Evolutionary conservation across 2,329 filamentous ascomycete genomes (phyloP).

Genomic region (Pseudogymnoascus sp.): DNA sequence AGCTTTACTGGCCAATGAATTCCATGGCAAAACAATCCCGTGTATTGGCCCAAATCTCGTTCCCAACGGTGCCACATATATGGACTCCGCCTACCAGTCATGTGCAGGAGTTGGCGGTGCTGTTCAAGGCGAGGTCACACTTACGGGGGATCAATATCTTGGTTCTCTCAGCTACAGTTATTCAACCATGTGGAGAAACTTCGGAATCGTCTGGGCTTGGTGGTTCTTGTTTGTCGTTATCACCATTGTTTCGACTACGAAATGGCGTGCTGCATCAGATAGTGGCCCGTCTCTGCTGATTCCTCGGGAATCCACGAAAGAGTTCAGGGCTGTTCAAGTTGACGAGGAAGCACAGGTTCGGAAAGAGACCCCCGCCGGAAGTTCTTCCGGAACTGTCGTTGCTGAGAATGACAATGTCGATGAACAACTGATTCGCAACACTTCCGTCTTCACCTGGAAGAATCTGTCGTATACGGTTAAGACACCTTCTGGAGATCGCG

Average conservation of each 20-base stretch:
- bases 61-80: slow-evolving; percentile 42
- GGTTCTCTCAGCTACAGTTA: slow-evolving; percentile 44
- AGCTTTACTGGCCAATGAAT: slow-evolving; percentile 62
- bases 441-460: slow-evolving; percentile 66
- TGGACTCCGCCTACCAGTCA: slow-evolving; percentile 35
- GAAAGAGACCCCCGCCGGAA: slow-evolving; percentile 13
- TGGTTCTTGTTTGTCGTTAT: slow-evolving; percentile 51
- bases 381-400: slow-evolving; percentile 13
- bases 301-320: neutral
- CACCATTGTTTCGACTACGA: slow-evolving; percentile 49
- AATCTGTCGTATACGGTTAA: slow-evolving; percentile 61
- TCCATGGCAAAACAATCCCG: slow-evolving; percentile 47
- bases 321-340: neutral
- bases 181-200: slow-evolving; percentile 49
- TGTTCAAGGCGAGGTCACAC: slow-evolving; percentile 34
- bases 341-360: slow-evolving; percentile 13
- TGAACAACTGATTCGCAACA: slow-evolving; percentile 49
- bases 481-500: slow-evolving; percentile 51
- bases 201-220: slow-evolving; percentile 55
- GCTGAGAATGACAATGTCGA: slow-evolving; percentile 21
- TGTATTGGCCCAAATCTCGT: slow-evolving; percentile 44
- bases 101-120: slow-evolving; percentile 54
- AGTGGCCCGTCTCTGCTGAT: neutral
- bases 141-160: slow-evolving; percentile 52
- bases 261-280: slow-evolving; percentile 35